Percentiles rank a stretch among this genome's conserved stretches.
Evolutionary conservation across 2,329 filamentous ascomycete genomes (phyloP).

Genomic region (Colletotrichum cordylinicola): DNA sequence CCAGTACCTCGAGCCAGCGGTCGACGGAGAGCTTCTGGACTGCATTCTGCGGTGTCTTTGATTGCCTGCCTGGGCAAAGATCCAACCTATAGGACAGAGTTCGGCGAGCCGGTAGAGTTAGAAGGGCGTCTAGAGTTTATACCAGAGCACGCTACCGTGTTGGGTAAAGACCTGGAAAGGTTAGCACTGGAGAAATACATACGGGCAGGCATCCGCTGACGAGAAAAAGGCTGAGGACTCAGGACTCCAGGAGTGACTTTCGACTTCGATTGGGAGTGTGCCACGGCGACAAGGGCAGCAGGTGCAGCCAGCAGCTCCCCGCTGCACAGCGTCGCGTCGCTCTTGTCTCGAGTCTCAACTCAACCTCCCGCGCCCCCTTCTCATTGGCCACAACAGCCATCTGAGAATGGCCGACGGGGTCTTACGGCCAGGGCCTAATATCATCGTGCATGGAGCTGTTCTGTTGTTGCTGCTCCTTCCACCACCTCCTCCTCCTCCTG

Average conservation of each 20-base stretch:
- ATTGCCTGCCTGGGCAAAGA: background rate
- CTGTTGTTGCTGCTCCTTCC: background rate
- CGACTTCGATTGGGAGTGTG: background rate
- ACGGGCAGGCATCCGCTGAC: background rate
- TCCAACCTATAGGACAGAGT: background rate
- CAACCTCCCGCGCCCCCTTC: background rate
- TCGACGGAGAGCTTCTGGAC: background rate
- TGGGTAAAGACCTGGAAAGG: background rate
- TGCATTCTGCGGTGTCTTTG: background rate
- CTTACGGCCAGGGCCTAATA: constrained; percentile 1
- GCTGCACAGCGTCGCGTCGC: background rate
- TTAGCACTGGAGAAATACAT: background rate
- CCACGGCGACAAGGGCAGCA: background rate
- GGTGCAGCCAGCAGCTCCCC: background rate
- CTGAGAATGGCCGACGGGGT: background rate
- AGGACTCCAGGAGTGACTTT: background rate
- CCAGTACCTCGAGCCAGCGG: background rate
- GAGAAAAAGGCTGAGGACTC: background rate
- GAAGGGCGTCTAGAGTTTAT: background rate
- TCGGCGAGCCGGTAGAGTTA: background rate
- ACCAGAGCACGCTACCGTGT: background rate
- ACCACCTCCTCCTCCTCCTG: background rate
- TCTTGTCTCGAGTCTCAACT: constrained; percentile 12
- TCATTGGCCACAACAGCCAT: background rate
- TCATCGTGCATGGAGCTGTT: constrained; percentile 9